Evolutionary conservation across 2,329 filamentous ascomycete species (phyloP), one percentile per base, ranked within the genome.

Genomic region (Dryadomyces quercus-mongolicae): DNA sequence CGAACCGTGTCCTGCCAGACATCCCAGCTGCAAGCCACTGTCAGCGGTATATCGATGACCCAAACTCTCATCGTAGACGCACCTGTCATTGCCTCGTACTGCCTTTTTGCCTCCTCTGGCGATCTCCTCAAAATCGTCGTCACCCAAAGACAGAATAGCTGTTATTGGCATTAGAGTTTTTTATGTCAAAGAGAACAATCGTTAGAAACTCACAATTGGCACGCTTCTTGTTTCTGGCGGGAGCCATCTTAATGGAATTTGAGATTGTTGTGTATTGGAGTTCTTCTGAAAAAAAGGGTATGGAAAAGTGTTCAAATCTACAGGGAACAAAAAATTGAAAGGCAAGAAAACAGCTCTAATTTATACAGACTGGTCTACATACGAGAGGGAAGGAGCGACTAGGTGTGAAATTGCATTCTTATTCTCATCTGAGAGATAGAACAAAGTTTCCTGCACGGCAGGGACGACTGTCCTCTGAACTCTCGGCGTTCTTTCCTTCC

Each of bases 1-100:
- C 56, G 59, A 8, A 45, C 52, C 5, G 51, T 38, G 5, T 56
- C 53, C 25, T 58, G 56, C 54, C 51, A 57, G 18, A 43, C 15
- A 20, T 53, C 36, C 55, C 58, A 58, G 18, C 55, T 54, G 12
- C 0, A 31, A 8, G 25, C 4, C 25, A n/a, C 10, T 10, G 47
- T 54, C 40, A 52, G 54, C 20, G 34, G 7, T 3, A 22, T 20
- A 46, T 21, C 8, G 18, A 25, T 2, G 9, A 4, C 6, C 7
- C 42, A 40, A 40, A 40, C 10, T 4, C 36, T 8, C 3, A 9
- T 4, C 10, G 22, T 9, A 48, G 25, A 48, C 46, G n/a, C 10
- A 48, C 46, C 18, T 36, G n/a, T 49, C 47, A 5, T 9, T 38
- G n/a, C 46, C 16, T 38, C 34, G 47, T 5, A 6, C 31, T 31